These are phyloP conservation scores for Panellus pusillus DNA, from an alignment of 768 basidiomycete species.

Conservation along the genomic window DNA sequence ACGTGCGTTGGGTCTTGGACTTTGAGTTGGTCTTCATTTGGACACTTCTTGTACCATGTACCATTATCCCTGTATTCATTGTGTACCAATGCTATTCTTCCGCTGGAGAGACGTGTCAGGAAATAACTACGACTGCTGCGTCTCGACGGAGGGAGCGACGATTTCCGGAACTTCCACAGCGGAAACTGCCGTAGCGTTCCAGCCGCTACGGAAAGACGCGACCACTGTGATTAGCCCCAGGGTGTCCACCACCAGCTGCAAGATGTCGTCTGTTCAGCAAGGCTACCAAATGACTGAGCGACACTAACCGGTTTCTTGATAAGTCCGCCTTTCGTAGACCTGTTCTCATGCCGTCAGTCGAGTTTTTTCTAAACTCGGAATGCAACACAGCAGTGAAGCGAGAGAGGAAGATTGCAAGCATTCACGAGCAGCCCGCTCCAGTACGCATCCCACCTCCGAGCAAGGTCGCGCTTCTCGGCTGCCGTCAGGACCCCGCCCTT, in stretches of 20 bases:
- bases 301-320: constrained; percentile 63
- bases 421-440: constrained; percentile 75
- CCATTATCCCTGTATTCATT: no score
- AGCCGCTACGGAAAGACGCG: constrained; percentile 16
- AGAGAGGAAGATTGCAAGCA: constrained; percentile 75
- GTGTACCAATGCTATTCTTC: no score
- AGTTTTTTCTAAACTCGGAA: background rate
- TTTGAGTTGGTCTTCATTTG: no score
- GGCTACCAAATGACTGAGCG: background rate
- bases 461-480: constrained; percentile 56
- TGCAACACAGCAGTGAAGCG: constrained; percentile 72
- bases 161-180: constrained; percentile 10
- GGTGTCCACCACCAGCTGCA: constrained; percentile 42
- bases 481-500: constrained; percentile 49
- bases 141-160: constrained; percentile 11
- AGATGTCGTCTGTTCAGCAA: constrained; percentile 12
- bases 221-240: constrained; percentile 35
- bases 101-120: no score
- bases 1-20: constrained; percentile 65
- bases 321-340: constrained; percentile 69
- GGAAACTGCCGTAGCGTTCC: constrained; percentile 14
- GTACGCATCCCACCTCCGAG: constrained; percentile 62
- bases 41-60: no score
- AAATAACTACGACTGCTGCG: no score
- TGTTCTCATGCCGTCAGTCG: constrained; percentile 26